A percentile compares a stretch with the other conserved stretches of the same genome.
Conservation (phyloP, 1,139 yeast species). For the Blastobotrys elegans region DNA sequence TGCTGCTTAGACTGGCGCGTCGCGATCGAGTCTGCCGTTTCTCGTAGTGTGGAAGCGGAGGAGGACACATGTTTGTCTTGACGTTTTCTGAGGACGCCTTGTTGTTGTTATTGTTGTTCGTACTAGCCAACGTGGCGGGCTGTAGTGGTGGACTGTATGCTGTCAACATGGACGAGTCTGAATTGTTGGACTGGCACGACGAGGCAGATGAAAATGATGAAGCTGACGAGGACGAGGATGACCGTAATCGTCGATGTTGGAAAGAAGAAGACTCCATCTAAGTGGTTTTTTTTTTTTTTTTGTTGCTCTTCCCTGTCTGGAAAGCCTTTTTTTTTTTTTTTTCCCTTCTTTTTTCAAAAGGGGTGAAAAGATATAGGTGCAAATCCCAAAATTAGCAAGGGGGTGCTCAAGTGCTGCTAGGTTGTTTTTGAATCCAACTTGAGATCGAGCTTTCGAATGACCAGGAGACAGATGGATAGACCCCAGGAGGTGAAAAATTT, state of each 20-base stretch:
- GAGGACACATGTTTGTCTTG: not conserved
- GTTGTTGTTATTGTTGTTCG: constrained; percentile 2
- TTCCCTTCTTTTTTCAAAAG: not conserved
- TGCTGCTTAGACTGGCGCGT: constrained; percentile 7
- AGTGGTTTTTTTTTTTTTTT: constrained; percentile 1
- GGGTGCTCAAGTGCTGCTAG: no score
- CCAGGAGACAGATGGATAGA: no score
- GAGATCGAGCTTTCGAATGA: no score
- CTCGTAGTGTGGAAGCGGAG: not conserved
- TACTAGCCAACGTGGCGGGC: constrained; percentile 4
- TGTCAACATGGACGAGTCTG: constrained; percentile 13
- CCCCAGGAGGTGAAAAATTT: no score
- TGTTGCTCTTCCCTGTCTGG: not conserved
- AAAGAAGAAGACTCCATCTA: constrained; percentile 7
- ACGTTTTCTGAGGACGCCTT: constrained; percentile 1
- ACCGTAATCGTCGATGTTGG: constrained; percentile 13
- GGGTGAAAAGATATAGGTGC: no score
- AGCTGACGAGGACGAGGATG: constrained; percentile 13
- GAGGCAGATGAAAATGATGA: constrained; percentile 14
- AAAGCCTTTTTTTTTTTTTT: not conserved
- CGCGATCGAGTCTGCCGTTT: not conserved
- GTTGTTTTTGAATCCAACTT: no score
- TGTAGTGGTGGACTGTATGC: constrained; percentile 15
- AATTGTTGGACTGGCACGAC: constrained; percentile 10
- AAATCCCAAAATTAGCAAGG: no score